Evolutionary conservation across 768 basidiomycete species (phyloP), one percentile per base, ranked within the genome.

Genomic region (Termitomyces titanicus): DNA sequence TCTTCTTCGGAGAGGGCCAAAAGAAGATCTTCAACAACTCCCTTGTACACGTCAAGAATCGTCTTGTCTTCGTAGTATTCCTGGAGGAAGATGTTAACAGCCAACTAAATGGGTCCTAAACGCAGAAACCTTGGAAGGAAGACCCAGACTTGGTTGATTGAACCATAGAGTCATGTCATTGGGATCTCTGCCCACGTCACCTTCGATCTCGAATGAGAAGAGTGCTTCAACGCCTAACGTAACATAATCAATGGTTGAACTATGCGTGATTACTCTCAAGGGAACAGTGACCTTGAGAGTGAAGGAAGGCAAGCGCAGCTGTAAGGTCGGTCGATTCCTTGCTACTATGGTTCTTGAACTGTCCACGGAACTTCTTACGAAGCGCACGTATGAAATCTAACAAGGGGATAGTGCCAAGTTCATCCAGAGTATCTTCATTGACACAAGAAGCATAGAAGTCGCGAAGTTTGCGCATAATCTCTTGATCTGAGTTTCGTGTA

Each of bases 1-100:
- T 76, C 69, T 61, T 79, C 75, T 17, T 80, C 74, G 34, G 81
- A 79, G 4, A 94, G 71, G 5, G 79, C 73, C 20, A 77, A 60
- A 24, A 98, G 77, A 15, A 96, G 74, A 18, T 81, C 78, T 61
- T 86, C 82, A 18, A 94, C 72, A 22, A 91, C 85, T 39, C 74
- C 70, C 54, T 78, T 75, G 68, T 97, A 97, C 15, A 88, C 67
- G n/a, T 80, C 75, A n/a, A 83, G 69, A 35, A 92, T 80, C 0
- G 74, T 68, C 52, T 84, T 74, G 45, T 98, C 95, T 51, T 86
- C 80, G 69, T 92, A 98, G 68, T 98, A 97, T 72, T 95, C 93
- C 88, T 93, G 7, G 1, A 24, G 59, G 33, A 17, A 35, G 33
- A 12, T 15, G 37, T 54, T 13, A 42, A 33, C 53, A 24, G 49